Percentiles rank a stretch among this genome's conserved stretches.
Evolutionary conservation across 1,139 yeast genomes (phyloP).

Genomic region (Geotrichum fermentans): DNA sequence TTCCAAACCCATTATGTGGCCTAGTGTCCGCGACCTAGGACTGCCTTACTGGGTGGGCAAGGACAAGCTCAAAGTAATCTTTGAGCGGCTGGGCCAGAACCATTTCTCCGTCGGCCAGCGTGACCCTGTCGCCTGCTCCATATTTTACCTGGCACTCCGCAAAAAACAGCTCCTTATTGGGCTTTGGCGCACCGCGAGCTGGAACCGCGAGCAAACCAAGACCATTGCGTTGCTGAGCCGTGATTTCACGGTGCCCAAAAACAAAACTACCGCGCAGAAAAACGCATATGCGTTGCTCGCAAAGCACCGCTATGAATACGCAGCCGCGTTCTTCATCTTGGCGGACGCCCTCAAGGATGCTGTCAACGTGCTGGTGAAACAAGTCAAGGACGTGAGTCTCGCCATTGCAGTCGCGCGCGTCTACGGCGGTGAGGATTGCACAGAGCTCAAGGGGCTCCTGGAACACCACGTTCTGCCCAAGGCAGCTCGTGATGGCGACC

Average conservation of each 20-base stretch:
- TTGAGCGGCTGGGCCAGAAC: slow-evolving; percentile 67
- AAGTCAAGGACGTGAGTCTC: slow-evolving; percentile 60
- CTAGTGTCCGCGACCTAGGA: slow-evolving; percentile 54
- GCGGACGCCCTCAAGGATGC: slow-evolving; percentile 75
- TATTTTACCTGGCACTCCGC: slow-evolving; percentile 69
- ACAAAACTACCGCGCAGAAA: slow-evolving; percentile 85
- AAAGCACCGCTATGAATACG: slow-evolving; percentile 78
- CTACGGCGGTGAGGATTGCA: slow-evolving; percentile 54
- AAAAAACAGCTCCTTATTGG: slow-evolving; percentile 75
- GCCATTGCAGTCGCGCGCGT: slow-evolving; percentile 80
- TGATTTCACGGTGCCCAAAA: slow-evolving; percentile 67
- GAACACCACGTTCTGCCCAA: slow-evolving; percentile 51
- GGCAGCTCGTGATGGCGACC: slow-evolving; percentile 60
- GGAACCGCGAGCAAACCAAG: slow-evolving; percentile 76
- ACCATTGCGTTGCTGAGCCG: slow-evolving; percentile 71
- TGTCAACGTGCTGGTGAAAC: slow-evolving; percentile 63
- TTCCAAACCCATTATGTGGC: slow-evolving; percentile 63
- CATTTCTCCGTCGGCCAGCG: slow-evolving; percentile 41
- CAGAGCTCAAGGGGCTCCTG: slow-evolving; percentile 49
- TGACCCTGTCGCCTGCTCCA: slow-evolving; percentile 70
- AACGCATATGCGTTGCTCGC: slow-evolving; percentile 89
- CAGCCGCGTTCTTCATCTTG: slow-evolving; percentile 84
- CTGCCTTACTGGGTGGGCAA: slow-evolving; percentile 67
- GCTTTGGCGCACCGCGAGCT: slow-evolving; percentile 75
- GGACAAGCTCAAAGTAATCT: slow-evolving; percentile 45